Conservation (phyloP, 257 asterid species). For the Solanum tarijense region DNA sequence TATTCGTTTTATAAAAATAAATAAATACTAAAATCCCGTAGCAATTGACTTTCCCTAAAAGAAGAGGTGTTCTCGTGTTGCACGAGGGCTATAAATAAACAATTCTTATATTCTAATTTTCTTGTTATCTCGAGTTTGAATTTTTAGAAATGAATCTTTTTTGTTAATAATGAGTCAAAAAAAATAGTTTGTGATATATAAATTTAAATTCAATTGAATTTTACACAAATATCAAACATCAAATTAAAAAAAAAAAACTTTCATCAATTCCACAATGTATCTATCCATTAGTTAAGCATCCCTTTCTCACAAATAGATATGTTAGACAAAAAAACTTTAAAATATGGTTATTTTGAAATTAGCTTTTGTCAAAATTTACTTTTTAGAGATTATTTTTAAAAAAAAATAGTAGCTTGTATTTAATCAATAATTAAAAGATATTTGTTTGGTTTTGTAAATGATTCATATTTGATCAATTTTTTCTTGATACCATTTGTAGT, state of each 20-base stretch:
- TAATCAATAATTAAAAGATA: background rate
- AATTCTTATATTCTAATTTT: background rate
- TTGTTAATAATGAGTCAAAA: too few relatives aligned
- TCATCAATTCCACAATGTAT: background rate
- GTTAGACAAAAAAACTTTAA: background rate
- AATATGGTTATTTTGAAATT: background rate
- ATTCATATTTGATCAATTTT: too few relatives aligned
- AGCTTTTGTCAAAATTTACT: background rate
- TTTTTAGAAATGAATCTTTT: too few relatives aligned
- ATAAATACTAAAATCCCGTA: background rate
- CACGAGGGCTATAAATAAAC: background rate
- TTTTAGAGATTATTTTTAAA: background rate
- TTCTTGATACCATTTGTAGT: too few relatives aligned
- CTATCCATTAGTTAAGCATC: background rate
- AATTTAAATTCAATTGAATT: too few relatives aligned
- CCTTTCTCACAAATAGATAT: background rate
- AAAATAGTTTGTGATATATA: fast-evolving
- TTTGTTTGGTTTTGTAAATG: too few relatives aligned
- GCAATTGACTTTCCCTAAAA: background rate
- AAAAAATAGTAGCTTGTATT: background rate
- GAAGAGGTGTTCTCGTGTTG: background rate
- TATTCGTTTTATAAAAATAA: background rate
- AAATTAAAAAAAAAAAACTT: too few relatives aligned
- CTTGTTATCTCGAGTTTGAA: too few relatives aligned
- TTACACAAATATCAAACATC: fast-evolving